phyloP scores from a whole-genome alignment of 441 rosid genomes.

The Theobroma grandiflorum region DNA sequence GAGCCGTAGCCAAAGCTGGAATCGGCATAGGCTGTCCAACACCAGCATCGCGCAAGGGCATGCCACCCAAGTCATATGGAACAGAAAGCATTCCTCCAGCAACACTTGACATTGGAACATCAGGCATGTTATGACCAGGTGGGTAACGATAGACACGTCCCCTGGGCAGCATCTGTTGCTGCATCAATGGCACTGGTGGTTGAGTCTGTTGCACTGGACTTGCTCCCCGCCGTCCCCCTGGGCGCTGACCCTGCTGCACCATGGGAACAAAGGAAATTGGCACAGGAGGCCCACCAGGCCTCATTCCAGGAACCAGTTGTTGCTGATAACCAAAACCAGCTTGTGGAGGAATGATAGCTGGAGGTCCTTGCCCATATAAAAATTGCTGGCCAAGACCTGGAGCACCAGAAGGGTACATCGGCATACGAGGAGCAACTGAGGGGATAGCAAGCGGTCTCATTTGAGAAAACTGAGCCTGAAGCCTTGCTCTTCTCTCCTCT shows the following conservation, averaged over 20 bases:
- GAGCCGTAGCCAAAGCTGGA: constrained; percentile 62
- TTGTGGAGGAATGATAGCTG: constrained; percentile 71
- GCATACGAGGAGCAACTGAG: constrained; percentile 62
- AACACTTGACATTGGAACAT: constrained; percentile 53
- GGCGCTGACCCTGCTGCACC: constrained; percentile 71
- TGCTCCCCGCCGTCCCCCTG: constrained; percentile 58
- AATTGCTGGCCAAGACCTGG: constrained; percentile 63
- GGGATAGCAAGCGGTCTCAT: constrained; percentile 69
- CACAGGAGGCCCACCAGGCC: constrained; percentile 53
- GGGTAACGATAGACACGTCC: constrained; percentile 59
- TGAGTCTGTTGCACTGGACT: constrained; percentile 54
- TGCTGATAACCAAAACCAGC: constrained; percentile 58
- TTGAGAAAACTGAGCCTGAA: constrained; percentile 81
- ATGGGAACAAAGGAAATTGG: constrained; percentile 52
- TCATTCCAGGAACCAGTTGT: constrained; percentile 57
- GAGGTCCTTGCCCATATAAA: constrained; percentile 74
- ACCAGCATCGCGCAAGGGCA: constrained; percentile 50
- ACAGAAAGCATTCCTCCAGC: constrained; percentile 59
- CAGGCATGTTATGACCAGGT: constrained; percentile 52
- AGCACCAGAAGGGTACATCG: constrained; percentile 66
- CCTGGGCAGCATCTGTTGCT: constrained; percentile 71
- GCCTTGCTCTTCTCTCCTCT: constrained; percentile 75
- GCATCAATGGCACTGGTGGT: constrained; percentile 63
- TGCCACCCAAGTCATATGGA: constrained; percentile 60
- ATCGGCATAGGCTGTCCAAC: constrained; percentile 52